phyloP scores from a whole-genome alignment of 129 eudicot species.

The Artemisia argyi region DNA sequence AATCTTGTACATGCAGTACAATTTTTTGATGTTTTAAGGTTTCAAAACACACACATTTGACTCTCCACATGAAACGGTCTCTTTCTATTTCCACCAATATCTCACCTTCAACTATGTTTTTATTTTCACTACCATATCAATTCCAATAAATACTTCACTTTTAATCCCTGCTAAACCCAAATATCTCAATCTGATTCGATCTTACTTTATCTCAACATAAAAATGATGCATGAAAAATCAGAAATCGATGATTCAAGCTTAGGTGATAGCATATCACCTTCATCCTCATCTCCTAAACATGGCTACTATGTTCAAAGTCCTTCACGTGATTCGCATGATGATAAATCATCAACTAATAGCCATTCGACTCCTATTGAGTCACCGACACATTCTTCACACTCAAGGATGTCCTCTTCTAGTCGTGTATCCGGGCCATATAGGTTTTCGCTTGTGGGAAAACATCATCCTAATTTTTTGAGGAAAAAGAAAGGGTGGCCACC shows the following conservation, averaged over 20 bases:
- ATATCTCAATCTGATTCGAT: no score
- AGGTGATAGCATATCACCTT: slow-evolving; percentile 36
- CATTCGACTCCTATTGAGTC: slow-evolving; percentile 49
- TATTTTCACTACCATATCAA: slow-evolving; percentile 15
- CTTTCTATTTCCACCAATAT: slow-evolving; percentile 28
- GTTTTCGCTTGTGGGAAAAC: slow-evolving; percentile 28
- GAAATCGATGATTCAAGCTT: slow-evolving; percentile 55
- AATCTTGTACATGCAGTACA: background rate
- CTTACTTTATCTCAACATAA: background rate
- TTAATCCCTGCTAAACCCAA: no score
- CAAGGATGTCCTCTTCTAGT: slow-evolving; percentile 44
- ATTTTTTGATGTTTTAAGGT: slow-evolving; percentile 8
- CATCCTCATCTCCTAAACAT: slow-evolving; percentile 46
- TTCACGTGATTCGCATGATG: slow-evolving; percentile 70
- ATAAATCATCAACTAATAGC: slow-evolving; percentile 45
- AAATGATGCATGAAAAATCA: slow-evolving; percentile 46
- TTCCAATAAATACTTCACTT: background rate
- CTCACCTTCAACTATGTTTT: background rate
- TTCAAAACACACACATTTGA: slow-evolving; percentile 12
- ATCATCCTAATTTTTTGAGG: slow-evolving; percentile 11
- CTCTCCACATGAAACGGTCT: slow-evolving; percentile 41
- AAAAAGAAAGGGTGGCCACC: slow-evolving; percentile 41
- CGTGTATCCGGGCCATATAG: slow-evolving; percentile 41
- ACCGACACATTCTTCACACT: slow-evolving; percentile 45
- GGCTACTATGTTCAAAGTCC: slow-evolving; percentile 76